These are phyloP conservation scores for Chenopodium suecicum DNA, from an alignment of 148 eudicot genomes.

Conservation along the genomic window DNA sequence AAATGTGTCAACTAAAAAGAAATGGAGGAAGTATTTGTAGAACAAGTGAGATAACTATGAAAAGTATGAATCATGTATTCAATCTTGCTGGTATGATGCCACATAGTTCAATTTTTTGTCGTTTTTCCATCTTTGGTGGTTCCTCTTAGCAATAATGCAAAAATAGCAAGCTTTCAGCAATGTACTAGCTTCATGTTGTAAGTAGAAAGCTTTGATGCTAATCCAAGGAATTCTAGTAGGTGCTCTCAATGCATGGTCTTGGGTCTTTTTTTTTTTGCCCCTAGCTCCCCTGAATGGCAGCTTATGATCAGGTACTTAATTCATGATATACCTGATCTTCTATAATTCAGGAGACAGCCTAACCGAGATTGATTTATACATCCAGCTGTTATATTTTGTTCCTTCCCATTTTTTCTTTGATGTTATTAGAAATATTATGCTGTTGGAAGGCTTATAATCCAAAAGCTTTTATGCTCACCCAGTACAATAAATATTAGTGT, in stretches of 20 bases:
- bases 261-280: no score
- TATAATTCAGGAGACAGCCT: background rate
- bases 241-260: background rate
- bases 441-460: background rate
- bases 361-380: background rate
- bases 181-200: slow-evolving; percentile 2
- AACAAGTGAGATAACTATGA: background rate
- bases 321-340: background rate
- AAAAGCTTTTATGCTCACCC: no score
- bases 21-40: background rate
- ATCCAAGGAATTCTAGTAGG: background rate
- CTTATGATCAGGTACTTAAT: background rate
- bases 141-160: background rate
- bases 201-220: background rate
- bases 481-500: no score
- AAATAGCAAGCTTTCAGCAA: background rate
- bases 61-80: background rate
- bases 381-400: background rate
- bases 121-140: slow-evolving; percentile 12
- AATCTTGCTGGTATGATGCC: background rate
- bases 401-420: background rate
- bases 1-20: no score
- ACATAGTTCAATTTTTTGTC: background rate
- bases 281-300: background rate
- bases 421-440: background rate